Evolutionary conservation across 345 rosid genomes (phyloP), one percentile per base, ranked within the genome.

Genomic region (Gossypium ekmanianum): DNA sequence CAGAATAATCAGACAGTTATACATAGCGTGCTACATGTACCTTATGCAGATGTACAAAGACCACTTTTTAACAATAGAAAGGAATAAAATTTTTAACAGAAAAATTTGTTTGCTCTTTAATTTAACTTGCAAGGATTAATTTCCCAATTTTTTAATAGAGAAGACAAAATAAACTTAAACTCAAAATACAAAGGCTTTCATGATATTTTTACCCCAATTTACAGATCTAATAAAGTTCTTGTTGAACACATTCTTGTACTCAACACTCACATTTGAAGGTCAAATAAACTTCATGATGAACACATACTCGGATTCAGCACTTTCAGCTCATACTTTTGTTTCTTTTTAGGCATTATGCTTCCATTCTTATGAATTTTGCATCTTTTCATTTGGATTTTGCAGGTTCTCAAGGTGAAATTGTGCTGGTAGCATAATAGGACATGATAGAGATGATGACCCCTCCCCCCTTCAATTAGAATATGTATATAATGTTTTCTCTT

Each of bases 351-450:
- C 41, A 18, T 70, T 48, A 71, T 44, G 26, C n/a, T 68, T 29
- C 41, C 59, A 16, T 22, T 22, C 59, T 20, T 72, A 27, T 11
- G 12, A 26, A 75, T 58, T 74, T 18, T 17, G 57, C 55, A 18
- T 12, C 50, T 54, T 34, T 64, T 29, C 8, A 69, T 10, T 69
- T 52, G 34, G 34, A 24, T 59, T 10, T 68, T 74, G 75, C 88
- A 88, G 90, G 92, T 79, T 79, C 82, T 17, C 79, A 55, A 54
- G 87, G 84, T 65, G 90, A 86, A 80, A 59, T 76, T 56, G 79
- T 86, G 76, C 75, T 82, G 16, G 58, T 85, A 70, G 78, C 81
- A 4, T 87, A 70, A 2, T 87, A 70, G 80, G 72, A 44, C 39
- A 45, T 50, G 47, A 65, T 51, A 71, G 68, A 69, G 84, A 61